Conservation (phyloP, 495 filamentous ascomycete genomes). For the Staphylotrichum tortipilum region DNA sequence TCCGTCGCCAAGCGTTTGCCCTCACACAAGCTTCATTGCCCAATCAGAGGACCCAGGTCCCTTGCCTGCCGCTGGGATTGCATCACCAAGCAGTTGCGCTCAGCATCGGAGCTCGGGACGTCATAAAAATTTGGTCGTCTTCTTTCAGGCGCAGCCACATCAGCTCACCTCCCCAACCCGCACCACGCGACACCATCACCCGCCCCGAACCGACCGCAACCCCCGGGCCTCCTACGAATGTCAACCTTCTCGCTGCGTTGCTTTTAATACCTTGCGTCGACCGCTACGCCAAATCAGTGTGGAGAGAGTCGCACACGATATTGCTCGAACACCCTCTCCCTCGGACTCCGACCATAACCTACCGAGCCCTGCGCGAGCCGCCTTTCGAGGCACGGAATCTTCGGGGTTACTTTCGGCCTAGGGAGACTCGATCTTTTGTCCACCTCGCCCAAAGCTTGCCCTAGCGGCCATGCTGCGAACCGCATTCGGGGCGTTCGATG, state of each 20-base stretch:
- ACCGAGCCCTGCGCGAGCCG: no score
- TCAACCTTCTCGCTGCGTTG: no score
- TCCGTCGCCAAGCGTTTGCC: no score
- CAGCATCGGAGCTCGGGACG: constrained; percentile 7
- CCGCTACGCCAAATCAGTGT: background rate
- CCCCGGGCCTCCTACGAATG: background rate
- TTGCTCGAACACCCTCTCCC: no score
- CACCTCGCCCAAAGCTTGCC: background rate
- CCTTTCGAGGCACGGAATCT: no score
- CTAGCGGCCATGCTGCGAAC: constrained; percentile 14
- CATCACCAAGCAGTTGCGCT: constrained; percentile 1
- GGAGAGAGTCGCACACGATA: no score
- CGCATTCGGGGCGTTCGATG: constrained; percentile 13
- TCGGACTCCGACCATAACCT: no score
- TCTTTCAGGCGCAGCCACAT: constrained; percentile 3
- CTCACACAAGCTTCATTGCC: background rate
- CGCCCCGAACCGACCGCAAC: background rate
- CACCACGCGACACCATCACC: background rate
- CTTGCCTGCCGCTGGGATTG: constrained; percentile 13
- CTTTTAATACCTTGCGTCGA: no score
- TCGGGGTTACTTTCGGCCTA: no score
- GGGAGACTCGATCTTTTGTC: background rate
- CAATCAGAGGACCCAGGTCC: background rate
- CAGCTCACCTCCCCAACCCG: no score
- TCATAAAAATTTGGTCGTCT: constrained; percentile 17